Evolutionary conservation across 345 rosid species (phyloP).

Genomic region (Eutrema japonicum): DNA sequence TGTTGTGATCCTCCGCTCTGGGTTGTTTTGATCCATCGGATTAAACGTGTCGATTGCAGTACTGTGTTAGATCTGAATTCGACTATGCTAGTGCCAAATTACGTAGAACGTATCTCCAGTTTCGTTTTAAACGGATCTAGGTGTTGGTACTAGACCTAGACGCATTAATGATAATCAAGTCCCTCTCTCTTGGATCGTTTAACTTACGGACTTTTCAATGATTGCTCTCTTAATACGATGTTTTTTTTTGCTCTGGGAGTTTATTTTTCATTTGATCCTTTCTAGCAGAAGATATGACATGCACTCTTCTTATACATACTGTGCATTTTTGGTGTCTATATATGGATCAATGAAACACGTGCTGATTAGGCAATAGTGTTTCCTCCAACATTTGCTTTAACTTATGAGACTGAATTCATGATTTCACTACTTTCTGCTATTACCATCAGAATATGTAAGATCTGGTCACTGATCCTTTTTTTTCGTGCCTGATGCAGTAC

Average conservation of each 20-base stretch:
- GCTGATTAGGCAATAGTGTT: neutral
- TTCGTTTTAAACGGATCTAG: constrained; percentile 1
- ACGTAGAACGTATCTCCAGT: neutral
- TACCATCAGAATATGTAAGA: neutral
- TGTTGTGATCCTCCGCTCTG: neutral
- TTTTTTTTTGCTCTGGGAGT: neutral
- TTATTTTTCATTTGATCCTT: neutral
- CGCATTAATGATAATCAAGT: neutral
- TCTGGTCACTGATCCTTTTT: constrained; percentile 22
- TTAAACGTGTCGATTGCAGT: neutral
- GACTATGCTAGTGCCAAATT: constrained; percentile 4
- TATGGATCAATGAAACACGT: constrained; percentile 2
- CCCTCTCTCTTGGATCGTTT: constrained; percentile 9
- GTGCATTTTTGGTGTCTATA: neutral
- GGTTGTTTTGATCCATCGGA: constrained; percentile 5
- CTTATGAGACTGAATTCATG: neutral
- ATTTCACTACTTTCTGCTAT: constrained; percentile 2
- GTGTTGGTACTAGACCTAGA: neutral
- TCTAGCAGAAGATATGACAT: neutral
- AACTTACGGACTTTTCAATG: constrained; percentile 20
- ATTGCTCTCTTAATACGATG: neutral
- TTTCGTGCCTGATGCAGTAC: constrained; percentile 59
- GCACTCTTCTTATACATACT: neutral
- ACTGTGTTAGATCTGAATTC: constrained; percentile 38
- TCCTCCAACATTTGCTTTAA: neutral